phyloP scores from a whole-genome alignment of 2,329 filamentous ascomycete species.

The Aspergillus fijiensis region DNA sequence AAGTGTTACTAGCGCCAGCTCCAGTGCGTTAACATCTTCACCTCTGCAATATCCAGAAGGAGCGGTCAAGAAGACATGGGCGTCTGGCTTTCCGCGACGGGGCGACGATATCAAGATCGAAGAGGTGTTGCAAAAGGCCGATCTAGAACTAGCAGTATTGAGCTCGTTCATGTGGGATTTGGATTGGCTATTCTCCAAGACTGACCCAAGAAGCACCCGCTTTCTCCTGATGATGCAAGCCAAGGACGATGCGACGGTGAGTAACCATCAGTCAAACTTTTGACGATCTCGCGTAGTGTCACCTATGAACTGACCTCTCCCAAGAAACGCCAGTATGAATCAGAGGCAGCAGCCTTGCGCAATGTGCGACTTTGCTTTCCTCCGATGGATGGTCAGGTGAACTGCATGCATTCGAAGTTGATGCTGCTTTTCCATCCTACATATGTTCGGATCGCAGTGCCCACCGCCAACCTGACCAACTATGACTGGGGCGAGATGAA shows the following conservation, averaged over 20 bases:
- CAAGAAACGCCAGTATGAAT: conserved; percentile 39
- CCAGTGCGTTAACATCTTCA: conserved; percentile 19
- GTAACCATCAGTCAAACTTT: conserved; percentile 2
- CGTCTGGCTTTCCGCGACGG: conserved; percentile 58
- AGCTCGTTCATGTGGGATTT: conserved; percentile 87
- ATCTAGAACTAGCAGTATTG: conserved; percentile 73
- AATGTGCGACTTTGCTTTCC: conserved; percentile 75
- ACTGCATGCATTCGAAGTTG: conserved; percentile 90
- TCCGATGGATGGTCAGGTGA: conserved; percentile 67
- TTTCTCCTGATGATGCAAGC: conserved; percentile 65
- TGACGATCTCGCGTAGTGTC: neutral
- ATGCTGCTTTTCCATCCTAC: conserved; percentile 78
- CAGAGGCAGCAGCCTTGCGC: conserved; percentile 44
- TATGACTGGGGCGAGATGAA: conserved; percentile 90
- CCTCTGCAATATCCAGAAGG: conserved; percentile 57
- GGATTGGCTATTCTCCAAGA: conserved; percentile 72
- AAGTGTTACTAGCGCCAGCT: neutral
- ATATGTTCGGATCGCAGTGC: conserved; percentile 77
- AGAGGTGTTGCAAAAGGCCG: conserved; percentile 73
- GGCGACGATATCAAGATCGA: conserved; percentile 81
- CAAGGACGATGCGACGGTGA: conserved; percentile 49
- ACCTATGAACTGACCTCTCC: neutral
- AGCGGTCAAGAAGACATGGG: conserved; percentile 79
- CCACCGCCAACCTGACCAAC: conserved; percentile 79
- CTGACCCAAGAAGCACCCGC: conserved; percentile 61